Conservation (phyloP, 805 yeast genomes). For the Kodamaea restingae region DNA sequence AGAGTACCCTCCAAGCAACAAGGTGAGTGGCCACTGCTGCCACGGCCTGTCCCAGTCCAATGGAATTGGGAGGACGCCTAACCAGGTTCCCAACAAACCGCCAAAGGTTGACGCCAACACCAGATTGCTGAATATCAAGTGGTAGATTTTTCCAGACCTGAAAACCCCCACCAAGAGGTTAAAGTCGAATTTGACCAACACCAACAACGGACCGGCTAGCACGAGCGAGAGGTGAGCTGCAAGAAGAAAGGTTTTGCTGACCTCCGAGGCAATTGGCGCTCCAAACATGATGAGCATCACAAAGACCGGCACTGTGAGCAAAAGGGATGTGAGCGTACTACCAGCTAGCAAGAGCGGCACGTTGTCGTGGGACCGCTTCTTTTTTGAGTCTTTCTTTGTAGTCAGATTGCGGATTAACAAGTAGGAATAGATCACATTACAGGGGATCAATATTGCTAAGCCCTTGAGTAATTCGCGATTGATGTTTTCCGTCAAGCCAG, state of each 20-base stretch:
- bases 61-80: conserved; percentile 91
- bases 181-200: conserved; percentile 50
- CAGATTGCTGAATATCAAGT: conserved; percentile 29
- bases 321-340: conserved; percentile 27
- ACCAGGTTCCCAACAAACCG: conserved; percentile 69
- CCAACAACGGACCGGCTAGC: conserved; percentile 60
- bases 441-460: conserved; percentile 18
- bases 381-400: not conserved
- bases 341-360: conserved; percentile 16
- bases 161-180: conserved; percentile 26
- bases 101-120: conserved; percentile 25
- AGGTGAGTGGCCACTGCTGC: conserved; percentile 94
- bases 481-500: conserved; percentile 27
- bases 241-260: conserved; percentile 49
- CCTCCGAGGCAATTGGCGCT: conserved; percentile 62
- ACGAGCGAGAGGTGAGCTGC: conserved; percentile 60
- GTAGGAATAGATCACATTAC: conserved; percentile 21
- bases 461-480: conserved; percentile 23
- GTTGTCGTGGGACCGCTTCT: conserved; percentile 7
- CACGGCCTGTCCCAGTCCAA: conserved; percentile 97
- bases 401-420: conserved; percentile 5
- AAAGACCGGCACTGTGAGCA: conserved; percentile 38
- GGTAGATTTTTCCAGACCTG: conserved; percentile 18
- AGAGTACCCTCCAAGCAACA: conserved; percentile 68
- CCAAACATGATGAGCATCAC: conserved; percentile 60